Conservation (phyloP, 2,329 filamentous ascomycete species). For the Aspergillus sp. region DNA sequence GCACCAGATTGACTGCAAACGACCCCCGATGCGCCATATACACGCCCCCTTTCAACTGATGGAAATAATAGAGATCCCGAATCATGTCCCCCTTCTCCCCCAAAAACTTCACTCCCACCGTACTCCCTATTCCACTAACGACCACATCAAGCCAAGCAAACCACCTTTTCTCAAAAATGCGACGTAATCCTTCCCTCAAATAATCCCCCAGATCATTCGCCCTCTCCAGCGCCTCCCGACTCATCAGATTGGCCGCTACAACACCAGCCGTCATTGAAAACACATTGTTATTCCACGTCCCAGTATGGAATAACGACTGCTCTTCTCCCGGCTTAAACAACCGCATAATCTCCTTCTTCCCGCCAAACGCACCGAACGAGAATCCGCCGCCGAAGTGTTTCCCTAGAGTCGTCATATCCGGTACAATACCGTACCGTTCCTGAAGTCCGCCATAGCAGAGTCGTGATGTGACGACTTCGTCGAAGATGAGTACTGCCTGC, state of each 20-base stretch:
- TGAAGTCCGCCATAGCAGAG: slow-evolving; percentile 56
- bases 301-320: slow-evolving; percentile 55
- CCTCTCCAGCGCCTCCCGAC: slow-evolving; percentile 18
- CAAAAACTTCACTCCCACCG: background rate
- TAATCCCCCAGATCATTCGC: slow-evolving; percentile 32
- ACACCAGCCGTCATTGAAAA: slow-evolving; percentile 61
- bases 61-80: background rate
- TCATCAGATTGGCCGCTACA: slow-evolving; percentile 31
- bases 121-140: background rate
- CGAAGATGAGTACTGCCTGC: slow-evolving; percentile 64
- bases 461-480: slow-evolving; percentile 72
- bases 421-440: slow-evolving; percentile 47
- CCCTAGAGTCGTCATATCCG: slow-evolving; percentile 66
- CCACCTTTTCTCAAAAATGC: slow-evolving; percentile 7
- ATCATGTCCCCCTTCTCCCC: background rate
- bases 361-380: slow-evolving; percentile 68
- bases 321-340: slow-evolving; percentile 54
- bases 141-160: background rate
- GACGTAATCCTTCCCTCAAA: slow-evolving; percentile 19
- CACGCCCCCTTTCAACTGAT: background rate
- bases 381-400: slow-evolving; percentile 70
- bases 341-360: slow-evolving; percentile 59
- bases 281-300: slow-evolving; percentile 70
- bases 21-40: background rate
- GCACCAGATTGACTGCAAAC: background rate